Base-by-base conservation (phyloP, 176 grass and related monocot species). In the Oryza meyeriana region DNA sequence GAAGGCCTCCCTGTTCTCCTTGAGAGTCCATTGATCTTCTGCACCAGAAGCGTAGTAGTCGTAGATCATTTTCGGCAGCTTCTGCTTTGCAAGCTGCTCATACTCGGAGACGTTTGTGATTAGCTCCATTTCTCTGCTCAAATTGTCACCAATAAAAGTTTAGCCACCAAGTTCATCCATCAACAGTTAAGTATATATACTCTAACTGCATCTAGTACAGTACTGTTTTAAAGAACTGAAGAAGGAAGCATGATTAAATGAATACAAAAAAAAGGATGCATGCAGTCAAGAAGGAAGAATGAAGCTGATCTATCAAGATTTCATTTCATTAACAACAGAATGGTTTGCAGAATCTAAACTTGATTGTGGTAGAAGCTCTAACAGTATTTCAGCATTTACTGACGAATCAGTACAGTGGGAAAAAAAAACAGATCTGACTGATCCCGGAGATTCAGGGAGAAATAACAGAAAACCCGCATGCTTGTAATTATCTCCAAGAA, bases 1-100 rank as follows among this genome's bases (percentile, higher is more conserved):
- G 84, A 99, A 99, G 55, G 96, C 93, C 47, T 94, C 91, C 69
- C 96, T 88, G 50, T 95, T 99, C 71, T 99, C 96, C 72, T 78
- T 88, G 39, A 99, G 91, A 28, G 89, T 94, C 96, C 91, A 95
- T 59, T 95, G 86, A 87, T 99, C 96, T 57, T 99, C 96, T 25
- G 96, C 96, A n/a, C 96, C 96, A 6, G 96, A 89, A 40, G 91
- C 74, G 64, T 94, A 99, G 85, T 95, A 99, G 84, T 99, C 96
- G 41, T 93, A 99, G 55, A 95, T 87, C 96, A 99, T 95, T 86
- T 95, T 99, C 10, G 96, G 85, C 66, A 99, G 71, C 66, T 82
- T 99, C 83, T 94, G 72, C 87, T 90, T 95, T 0, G 91, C 96
- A 14, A 92, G 83, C 33, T 69, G 76, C 79, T 99, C 87, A 13